These are phyloP conservation scores for Senna siamea DNA, from an alignment of 306 rosid species.

Conservation along the genomic window DNA sequence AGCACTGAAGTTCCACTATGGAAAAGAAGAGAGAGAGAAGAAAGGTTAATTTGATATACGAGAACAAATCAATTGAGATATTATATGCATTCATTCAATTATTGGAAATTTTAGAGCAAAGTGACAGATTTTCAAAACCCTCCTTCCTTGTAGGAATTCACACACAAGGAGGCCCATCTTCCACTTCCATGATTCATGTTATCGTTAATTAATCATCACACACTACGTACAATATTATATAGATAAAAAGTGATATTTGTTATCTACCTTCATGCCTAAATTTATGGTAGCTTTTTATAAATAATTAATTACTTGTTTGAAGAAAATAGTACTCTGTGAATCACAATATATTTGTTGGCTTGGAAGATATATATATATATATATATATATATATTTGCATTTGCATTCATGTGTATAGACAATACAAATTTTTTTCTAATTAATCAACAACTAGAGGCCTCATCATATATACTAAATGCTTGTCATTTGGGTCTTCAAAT, in stretches of 20 bases:
- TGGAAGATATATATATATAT: slow-evolving; percentile 1
- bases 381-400: not conserved
- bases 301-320: slow-evolving; percentile 24
- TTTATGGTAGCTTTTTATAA: slow-evolving; percentile 35
- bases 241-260: slow-evolving; percentile 48
- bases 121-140: slow-evolving; percentile 45
- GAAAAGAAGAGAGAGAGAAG: slow-evolving; percentile 24
- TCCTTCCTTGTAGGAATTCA: slow-evolving; percentile 36
- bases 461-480: no score
- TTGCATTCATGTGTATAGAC: no score
- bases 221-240: not conserved
- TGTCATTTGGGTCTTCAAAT: no score
- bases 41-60: slow-evolving; percentile 25
- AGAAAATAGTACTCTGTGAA: slow-evolving; percentile 3
- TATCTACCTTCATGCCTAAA: slow-evolving; percentile 47
- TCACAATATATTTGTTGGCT: not conserved
- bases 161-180: slow-evolving; percentile 35
- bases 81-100: slow-evolving; percentile 31
- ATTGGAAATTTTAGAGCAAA: slow-evolving; percentile 52
- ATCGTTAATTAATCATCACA: not conserved
- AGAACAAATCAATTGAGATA: slow-evolving; percentile 38
- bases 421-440: no score
- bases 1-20: slow-evolving; percentile 54
- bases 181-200: slow-evolving; percentile 20
- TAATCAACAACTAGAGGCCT: no score